These are phyloP conservation scores for Cokeromyces recurvatus DNA, from an alignment of 371 early-diverging fungal species.

Conservation along the genomic window DNA sequence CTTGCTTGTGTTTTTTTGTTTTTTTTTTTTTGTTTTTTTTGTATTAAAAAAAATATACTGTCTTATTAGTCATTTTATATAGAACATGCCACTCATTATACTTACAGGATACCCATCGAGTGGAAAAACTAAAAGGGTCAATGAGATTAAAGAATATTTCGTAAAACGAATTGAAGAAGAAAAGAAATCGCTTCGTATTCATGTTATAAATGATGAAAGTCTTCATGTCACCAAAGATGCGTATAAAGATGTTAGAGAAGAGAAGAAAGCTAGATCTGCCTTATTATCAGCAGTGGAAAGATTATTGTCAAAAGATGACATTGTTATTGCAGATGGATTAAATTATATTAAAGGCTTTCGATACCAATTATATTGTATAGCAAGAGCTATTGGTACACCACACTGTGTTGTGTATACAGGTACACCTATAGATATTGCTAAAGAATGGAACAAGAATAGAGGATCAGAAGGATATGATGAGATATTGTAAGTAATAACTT, in stretches of 20 bases:
- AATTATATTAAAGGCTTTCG: conserved; percentile 98
- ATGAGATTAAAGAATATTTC: conserved; percentile 64
- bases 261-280: conserved; percentile 90
- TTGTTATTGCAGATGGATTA: conserved; percentile 89
- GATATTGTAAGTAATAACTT: conserved; percentile 25
- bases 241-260: conserved; percentile 68
- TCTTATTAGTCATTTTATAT: too few relatives aligned
- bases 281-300: conserved; percentile 91
- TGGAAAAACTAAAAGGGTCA: conserved; percentile 86
- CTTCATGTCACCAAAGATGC: conserved; percentile 61
- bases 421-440: conserved; percentile 56
- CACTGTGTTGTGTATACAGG: conserved; percentile 86
- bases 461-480: conserved; percentile 49
- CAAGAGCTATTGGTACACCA: conserved; percentile 84
- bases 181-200: conserved; percentile 49
- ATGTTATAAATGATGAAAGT: conserved; percentile 76
- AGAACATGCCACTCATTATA: conserved; percentile 95
- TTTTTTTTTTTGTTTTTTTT: too few relatives aligned
- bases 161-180: conserved; percentile 46
- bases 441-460: conserved; percentile 59
- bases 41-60: too few relatives aligned
- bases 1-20: too few relatives aligned
- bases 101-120: conserved; percentile 86
- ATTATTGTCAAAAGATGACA: conserved; percentile 66
- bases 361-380: conserved; percentile 93